Evolutionary conservation across 805 yeast genomes (phyloP), one percentile per base, ranked within the genome.

Genomic region (Kuraishia capsulata): DNA sequence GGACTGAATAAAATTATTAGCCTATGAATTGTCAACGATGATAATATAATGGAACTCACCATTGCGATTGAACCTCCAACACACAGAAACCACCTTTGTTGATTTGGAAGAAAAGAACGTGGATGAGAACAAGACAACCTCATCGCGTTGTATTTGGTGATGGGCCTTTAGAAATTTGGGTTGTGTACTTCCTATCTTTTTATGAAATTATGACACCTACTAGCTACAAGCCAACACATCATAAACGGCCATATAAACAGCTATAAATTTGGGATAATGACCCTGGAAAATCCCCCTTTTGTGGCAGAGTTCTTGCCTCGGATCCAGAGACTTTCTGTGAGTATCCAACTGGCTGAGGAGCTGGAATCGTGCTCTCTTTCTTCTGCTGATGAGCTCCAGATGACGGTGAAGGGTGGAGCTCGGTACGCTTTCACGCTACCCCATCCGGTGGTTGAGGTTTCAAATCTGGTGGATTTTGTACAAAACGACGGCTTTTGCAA

Each of bases 1-100:
- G 18, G 89, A 80, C 81, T 66, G 42, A n/a, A n/a, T 43, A 10
- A 29, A 18, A 29, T 36, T 19, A 36, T 33, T 36, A 30, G 14
- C 14, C 28, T n/a, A 2, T 16, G 20, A 30, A 16, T 5, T 6
- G 19, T 13, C 18, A 30, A n/a, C 13, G n/a, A 17, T 35, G 16
- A 35, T 14, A 26, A n/a, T n/a, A n/a, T n/a, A n/a, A 20, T 20
- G 28, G 4, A 5, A 25, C 37, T 34, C 17, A 34, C 30, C 37
- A 34, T 24, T 9, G 33, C 14, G n/a, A 14, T 9, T 30, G 28
- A 13, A 24, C n/a, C n/a, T n/a, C n/a, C n/a, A n/a, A n/a, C n/a
- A n/a, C n/a, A n/a, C 29, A 10, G 13, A 25, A 10, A 25, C 29
- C 29, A 25, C 29, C 29, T 13, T 10, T 25, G 13, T 10, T 13